Conservation (phyloP, 345 rosid genomes). For the Citrus glauca region DNA sequence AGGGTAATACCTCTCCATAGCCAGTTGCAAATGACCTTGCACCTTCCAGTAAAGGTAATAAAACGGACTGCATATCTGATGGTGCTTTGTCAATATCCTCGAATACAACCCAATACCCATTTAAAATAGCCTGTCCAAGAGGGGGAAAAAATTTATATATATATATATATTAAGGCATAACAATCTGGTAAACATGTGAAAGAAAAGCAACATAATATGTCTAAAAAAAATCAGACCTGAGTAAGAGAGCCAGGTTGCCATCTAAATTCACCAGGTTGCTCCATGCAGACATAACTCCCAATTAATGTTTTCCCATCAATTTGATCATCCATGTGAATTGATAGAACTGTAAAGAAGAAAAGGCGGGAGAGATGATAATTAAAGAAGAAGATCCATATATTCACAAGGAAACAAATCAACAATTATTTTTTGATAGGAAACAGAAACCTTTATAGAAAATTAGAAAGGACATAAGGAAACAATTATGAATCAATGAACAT, state of each 20-base stretch:
- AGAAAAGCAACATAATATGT: constrained; percentile 12
- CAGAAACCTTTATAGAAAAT: no score
- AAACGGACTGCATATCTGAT: constrained; percentile 72
- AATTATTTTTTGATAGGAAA: no score
- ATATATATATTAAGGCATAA: not conserved
- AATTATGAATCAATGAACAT: not conserved
- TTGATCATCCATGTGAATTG: constrained; percentile 97
- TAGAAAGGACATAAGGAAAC: not conserved
- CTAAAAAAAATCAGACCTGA: constrained; percentile 55
- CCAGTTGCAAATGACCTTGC: constrained; percentile 58
- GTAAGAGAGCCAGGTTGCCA: constrained; percentile 98
- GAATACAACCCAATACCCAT: constrained; percentile 91
- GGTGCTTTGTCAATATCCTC: constrained; percentile 96
- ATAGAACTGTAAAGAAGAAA: constrained; percentile 41
- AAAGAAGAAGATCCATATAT: not conserved
- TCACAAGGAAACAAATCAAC: not conserved
- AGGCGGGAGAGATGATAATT: not conserved
- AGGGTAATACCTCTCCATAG: constrained; percentile 66
- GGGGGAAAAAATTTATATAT: not conserved
- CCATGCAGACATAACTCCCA: constrained; percentile 89
- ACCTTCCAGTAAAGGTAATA: constrained; percentile 85
- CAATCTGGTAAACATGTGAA: not conserved
- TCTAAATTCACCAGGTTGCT: constrained; percentile 94
- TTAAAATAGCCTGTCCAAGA: constrained; percentile 58
- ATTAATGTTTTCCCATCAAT: constrained; percentile 90